A percentile compares a stretch with the other conserved stretches of the same genome.
These are phyloP conservation scores for Cladosporium velox DNA, from an alignment of 2,329 filamentous ascomycete genomes.

Conservation along the genomic window DNA sequence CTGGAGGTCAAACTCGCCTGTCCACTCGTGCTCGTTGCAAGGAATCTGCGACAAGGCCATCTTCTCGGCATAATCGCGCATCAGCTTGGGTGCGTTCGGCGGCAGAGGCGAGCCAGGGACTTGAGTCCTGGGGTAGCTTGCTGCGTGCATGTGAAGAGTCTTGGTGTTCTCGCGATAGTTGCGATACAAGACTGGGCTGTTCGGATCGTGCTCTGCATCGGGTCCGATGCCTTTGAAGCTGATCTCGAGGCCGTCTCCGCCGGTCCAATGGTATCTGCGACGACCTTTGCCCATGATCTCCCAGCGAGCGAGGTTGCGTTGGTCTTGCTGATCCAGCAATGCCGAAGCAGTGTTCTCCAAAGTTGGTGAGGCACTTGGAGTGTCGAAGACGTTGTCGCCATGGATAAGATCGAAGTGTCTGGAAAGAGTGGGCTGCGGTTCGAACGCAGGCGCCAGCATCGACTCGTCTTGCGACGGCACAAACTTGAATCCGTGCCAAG, in stretches of 20 bases:
- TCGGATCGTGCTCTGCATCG: constrained; percentile 32
- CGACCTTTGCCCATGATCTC: constrained; percentile 2
- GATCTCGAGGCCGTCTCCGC: constrained; percentile 41
- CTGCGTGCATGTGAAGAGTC: constrained; percentile 12
- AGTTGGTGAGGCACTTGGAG: constrained; percentile 18
- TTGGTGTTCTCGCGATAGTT: constrained; percentile 4
- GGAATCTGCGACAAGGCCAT: constrained; percentile 3
- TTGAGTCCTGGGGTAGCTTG: not conserved
- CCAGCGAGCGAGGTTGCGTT: constrained; percentile 2
- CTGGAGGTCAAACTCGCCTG: not conserved
- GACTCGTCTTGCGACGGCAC: not conserved
- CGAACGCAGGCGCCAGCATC: not conserved
- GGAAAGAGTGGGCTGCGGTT: not conserved
- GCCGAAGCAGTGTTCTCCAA: constrained; percentile 23
- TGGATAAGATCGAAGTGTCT: not conserved
- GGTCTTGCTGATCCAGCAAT: not conserved
- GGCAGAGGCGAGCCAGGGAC: not conserved
- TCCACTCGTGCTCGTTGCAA: not conserved
- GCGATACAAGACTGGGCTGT: constrained; percentile 18
- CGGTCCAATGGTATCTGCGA: constrained; percentile 36
- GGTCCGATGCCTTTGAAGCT: constrained; percentile 37
- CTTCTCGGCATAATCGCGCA: constrained; percentile 14
- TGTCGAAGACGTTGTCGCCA: not conserved
- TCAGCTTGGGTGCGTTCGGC: constrained; percentile 11
- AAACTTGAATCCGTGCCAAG: not conserved